A percentile compares a stretch with the other conserved stretches of the same genome.
Evolutionary conservation across 225 moss, liverwort and hornwort genomes (phyloP).

Genomic region (Polytrichum commune): DNA sequence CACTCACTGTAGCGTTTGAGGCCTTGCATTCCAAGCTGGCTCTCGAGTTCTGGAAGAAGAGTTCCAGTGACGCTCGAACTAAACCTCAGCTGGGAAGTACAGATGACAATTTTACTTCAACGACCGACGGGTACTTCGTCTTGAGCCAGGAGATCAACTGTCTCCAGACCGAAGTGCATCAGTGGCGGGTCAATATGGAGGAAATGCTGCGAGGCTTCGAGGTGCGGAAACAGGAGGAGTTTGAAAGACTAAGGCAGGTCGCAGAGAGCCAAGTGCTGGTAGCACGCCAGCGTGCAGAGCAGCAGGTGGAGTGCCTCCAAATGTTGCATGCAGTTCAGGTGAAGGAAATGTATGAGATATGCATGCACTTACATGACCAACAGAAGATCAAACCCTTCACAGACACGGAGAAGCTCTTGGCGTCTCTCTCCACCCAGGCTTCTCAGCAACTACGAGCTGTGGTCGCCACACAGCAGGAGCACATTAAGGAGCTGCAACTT

Average conservation of each 20-base stretch:
- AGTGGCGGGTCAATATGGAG: constrained; percentile 17
- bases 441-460: constrained; percentile 24
- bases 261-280: constrained; percentile 11
- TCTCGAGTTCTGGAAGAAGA: constrained; percentile 25
- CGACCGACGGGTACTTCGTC: not conserved
- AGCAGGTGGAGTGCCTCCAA: constrained; percentile 20
- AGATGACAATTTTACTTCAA: not conserved
- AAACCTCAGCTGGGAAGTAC: not conserved
- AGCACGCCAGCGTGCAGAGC: constrained; percentile 17
- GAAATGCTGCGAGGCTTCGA: constrained; percentile 29
- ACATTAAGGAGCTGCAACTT: constrained; percentile 31
- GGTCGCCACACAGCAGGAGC: constrained; percentile 23
- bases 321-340: constrained; percentile 20
- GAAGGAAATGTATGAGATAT: constrained; percentile 29
- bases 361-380: constrained; percentile 21
- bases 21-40: constrained; percentile 33
- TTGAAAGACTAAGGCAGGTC: constrained; percentile 22
- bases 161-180: constrained; percentile 24
- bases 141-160: constrained; percentile 22
- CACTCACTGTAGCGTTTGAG: constrained; percentile 26
- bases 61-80: not conserved
- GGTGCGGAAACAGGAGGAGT: constrained; percentile 28
- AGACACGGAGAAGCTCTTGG: constrained; percentile 16
- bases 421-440: constrained; percentile 20
- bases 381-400: constrained; percentile 1